These are phyloP conservation scores for Penicillium odoratum DNA, from an alignment of 495 filamentous ascomycete genomes.

Conservation along the genomic window DNA sequence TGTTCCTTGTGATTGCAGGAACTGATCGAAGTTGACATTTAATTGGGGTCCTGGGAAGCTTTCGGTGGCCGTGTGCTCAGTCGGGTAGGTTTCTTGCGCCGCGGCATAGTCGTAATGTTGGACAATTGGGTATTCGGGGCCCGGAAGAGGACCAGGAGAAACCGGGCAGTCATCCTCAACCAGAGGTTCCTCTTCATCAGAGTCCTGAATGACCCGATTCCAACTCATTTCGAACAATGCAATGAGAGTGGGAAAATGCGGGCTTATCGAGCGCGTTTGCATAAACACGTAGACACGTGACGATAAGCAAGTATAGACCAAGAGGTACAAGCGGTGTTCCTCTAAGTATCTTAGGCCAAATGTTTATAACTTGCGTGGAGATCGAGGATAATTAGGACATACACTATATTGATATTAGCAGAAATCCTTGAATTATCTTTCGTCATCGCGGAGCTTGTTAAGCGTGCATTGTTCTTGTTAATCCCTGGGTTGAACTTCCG, in stretches of 20 bases:
- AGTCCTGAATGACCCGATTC: constrained; percentile 51
- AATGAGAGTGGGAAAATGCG: constrained; percentile 5
- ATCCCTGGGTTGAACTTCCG: no score
- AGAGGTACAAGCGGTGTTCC: background rate
- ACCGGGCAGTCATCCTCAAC: constrained; percentile 30
- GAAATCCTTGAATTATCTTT: no score
- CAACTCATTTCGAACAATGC: constrained; percentile 29
- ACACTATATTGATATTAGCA: no score
- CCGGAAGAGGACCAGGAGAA: constrained; percentile 21
- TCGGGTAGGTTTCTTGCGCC: constrained; percentile 15
- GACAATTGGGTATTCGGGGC: constrained; percentile 12
- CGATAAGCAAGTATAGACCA: constrained; percentile 26
- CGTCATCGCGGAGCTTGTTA: no score
- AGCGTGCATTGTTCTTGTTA: no score
- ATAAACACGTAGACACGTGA: constrained; percentile 36
- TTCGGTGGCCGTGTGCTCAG: constrained; percentile 8
- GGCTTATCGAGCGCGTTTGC: constrained; percentile 30
- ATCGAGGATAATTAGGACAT: no score
- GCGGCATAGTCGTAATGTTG: constrained; percentile 20
- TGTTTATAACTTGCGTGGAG: no score
- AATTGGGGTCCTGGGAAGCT: constrained; percentile 21
- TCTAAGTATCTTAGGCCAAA: no score
- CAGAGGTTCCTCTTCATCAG: constrained; percentile 49
- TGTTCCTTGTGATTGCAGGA: constrained; percentile 34
- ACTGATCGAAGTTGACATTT: constrained; percentile 42